Evolutionary conservation across 371 early-diverging fungal species (phyloP), one percentile per base, ranked within the genome.

Genomic region (Umbelopsis sp.): DNA sequence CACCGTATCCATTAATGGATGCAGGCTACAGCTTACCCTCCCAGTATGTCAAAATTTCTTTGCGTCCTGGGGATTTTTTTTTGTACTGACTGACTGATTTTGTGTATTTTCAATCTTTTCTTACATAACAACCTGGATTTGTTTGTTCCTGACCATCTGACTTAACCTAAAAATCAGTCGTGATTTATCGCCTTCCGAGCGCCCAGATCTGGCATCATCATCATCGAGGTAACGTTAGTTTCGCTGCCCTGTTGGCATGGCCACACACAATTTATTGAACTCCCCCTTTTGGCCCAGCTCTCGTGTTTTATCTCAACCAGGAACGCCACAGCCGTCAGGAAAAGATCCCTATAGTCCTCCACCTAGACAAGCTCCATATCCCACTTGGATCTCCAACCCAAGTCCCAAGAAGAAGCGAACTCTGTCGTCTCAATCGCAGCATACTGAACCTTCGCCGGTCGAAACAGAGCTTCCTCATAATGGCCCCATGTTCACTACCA

Each of bases 401-500:
- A 22, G 22, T 22, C 22, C 22, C 32, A 57, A 57, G 35, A 57
- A 57, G 32, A 57, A 57, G 35, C 57, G 57, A 29, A 16, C 57
- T 18, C 57, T 25, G 37, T 57, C 29, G 4, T 29, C 29, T 29
- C 29, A 29, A 0, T 29, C 29, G 29, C 29, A 29, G 4, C 29
- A 29, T 29, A 29, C 57, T 18, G 57, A 57, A 25, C 25, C 20
- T 14, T 18, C 57, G 16, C 11, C 29, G 3, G 29, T 35, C 10
- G 57, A 57, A 35, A 14, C 35, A 16, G 57, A 57, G 16, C 71
- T 77, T 11, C 70, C 74, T 51, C 82, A 84, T 63, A 72, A 76
- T 16, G 80, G 89, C 46, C 90, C 91, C 16, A 86, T 86, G 72
- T 90, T 91, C 63, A 85, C 84, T 44, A 84, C 87, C 24, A 89